These are phyloP conservation scores for Botrytis aclada DNA, from an alignment of 2,329 filamentous ascomycete species.

Conservation along the genomic window DNA sequence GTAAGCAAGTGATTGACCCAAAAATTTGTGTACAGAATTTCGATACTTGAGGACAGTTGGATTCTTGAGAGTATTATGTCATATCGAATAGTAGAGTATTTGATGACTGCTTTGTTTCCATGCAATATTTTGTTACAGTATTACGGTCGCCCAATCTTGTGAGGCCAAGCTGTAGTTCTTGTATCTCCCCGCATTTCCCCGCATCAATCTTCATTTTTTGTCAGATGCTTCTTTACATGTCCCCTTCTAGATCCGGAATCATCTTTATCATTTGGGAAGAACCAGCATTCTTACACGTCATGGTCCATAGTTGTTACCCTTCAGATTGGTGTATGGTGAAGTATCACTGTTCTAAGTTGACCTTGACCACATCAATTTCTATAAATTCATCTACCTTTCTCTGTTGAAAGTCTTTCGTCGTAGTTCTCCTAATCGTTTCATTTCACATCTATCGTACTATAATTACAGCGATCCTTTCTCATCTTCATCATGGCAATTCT, in stretches of 20 bases:
- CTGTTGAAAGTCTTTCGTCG: neutral
- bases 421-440: neutral
- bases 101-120: neutral
- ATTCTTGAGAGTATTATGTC: neutral
- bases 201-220: neutral
- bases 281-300: neutral
- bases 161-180: neutral
- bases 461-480: neutral
- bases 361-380: neutral
- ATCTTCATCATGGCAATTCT: neutral
- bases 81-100: neutral
- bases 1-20: too few relatives aligned
- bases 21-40: too few relatives aligned
- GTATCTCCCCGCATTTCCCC: neutral
- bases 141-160: too few relatives aligned
- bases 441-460: neutral
- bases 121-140: neutral
- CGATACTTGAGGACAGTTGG: neutral
- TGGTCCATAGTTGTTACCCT: neutral
- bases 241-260: neutral
- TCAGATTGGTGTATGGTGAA: neutral
- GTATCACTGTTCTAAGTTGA: neutral
- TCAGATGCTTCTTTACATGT: neutral
- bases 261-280: neutral
- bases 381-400: neutral